Evolutionary conservation across 1,284 basidiomycete species (phyloP), one percentile per base, ranked within the genome.

Genomic region (Kalmanozyma brasiliensis): DNA sequence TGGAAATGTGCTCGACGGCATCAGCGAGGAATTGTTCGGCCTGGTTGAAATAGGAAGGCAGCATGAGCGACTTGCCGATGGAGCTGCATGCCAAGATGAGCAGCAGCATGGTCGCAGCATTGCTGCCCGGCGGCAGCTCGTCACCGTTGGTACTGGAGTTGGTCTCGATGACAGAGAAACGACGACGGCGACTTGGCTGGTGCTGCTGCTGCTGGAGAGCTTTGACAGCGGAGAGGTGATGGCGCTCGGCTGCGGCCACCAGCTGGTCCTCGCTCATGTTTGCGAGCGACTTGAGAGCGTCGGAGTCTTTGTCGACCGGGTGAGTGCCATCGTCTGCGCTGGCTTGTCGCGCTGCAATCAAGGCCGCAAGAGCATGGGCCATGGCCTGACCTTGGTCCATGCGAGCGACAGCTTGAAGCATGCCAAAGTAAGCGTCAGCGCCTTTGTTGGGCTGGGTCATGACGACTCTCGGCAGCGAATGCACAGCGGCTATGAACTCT

Each of bases 11-110:
- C 44, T 63, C 55, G 9, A 69, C 56, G 16, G 66, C 66, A 36
- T 69, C 60, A 16, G 60, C 55, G 10, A 69, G 60, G 43, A 63
- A 69, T 29, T 69, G 60, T 42, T 69, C 66, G 52, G 60, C 63
- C 46, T 69, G 66, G 26, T 69, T 63, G 40, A 69, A 64, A 49
- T 69, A 69, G 10, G 66, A 69, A 1, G 66, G 60, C 35, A 69
- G 46, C 66, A 69, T 69, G n/a, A 69, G 55, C 29, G 59, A 63
- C 46, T 69, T 69, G 38, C 60, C 60, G 10, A 48, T 56, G 11
- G 44, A 43, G 34, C 60, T 53, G 52, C 66, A 69, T 8, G 66
- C 55, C 16, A 56, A 29, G 42, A 69, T 63, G 46, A 69, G 60
- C 40, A 69, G 24, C 42, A 69, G 51, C 66, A 69, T 69, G 9